Percentiles rank a stretch among this genome's conserved stretches.
These are phyloP conservation scores for Ogataea thermomethanolica DNA, from an alignment of 805 yeast genomes.

Conservation along the genomic window DNA sequence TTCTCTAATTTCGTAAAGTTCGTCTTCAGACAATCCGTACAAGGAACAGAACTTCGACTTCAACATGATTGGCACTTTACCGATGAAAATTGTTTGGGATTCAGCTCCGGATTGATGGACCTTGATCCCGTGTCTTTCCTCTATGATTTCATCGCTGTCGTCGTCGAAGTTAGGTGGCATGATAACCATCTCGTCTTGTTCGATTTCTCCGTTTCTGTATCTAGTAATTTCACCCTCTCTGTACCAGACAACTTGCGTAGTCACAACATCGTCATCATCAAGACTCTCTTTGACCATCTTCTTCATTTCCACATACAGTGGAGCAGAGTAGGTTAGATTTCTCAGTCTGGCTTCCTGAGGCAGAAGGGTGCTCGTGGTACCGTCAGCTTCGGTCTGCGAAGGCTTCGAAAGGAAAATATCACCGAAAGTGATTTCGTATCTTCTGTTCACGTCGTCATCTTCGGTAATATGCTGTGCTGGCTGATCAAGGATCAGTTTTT, in stretches of 20 bases:
- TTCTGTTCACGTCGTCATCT: constrained; percentile 81
- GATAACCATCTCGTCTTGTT: constrained; percentile 25
- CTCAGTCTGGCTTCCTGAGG: constrained; percentile 98
- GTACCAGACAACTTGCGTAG: constrained; percentile 58
- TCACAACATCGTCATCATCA: constrained; percentile 58
- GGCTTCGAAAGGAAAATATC: constrained; percentile 95
- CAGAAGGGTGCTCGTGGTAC: constrained; percentile 97
- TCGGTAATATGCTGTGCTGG: constrained; percentile 97
- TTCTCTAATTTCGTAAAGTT: constrained; percentile 91
- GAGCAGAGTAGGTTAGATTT: constrained; percentile 93
- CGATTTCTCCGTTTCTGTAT: constrained; percentile 28
- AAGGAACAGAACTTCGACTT: constrained; percentile 94
- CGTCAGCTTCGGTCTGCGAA: constrained; percentile 98
- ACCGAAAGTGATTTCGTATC: constrained; percentile 97
- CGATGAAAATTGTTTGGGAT: constrained; percentile 62
- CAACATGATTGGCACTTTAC: constrained; percentile 97
- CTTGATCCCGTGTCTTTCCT: constrained; percentile 33
- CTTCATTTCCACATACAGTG: constrained; percentile 92
- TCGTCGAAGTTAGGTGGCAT: constrained; percentile 44
- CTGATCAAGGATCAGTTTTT: constrained; percentile 90
- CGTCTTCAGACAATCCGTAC: constrained; percentile 85
- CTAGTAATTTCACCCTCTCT: constrained; percentile 48
- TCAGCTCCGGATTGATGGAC: constrained; percentile 34
- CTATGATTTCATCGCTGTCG: constrained; percentile 64
- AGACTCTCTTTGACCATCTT: constrained; percentile 82